Evolutionary conservation across 2,329 filamentous ascomycete genomes (phyloP), one percentile per base, ranked within the genome.

Genomic region (Huntiella omanensis): DNA sequence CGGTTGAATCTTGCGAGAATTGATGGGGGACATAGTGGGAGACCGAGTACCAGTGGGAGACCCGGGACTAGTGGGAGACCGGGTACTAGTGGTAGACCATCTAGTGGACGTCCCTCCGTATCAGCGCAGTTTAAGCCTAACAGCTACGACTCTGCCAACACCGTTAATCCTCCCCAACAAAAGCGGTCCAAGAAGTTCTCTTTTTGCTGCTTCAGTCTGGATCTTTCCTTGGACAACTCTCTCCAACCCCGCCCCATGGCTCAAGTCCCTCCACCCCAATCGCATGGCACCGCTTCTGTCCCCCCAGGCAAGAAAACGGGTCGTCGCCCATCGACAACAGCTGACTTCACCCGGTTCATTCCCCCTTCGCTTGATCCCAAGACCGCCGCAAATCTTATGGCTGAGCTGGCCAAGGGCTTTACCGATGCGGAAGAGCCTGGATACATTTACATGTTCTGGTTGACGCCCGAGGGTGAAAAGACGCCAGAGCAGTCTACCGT

Each of bases 371-470:
- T 84, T 4, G 70, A 78, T 2, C 77, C 83, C 1, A 66, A 80
- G 53, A 81, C 76, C 0, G 69, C 82, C 0, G 80, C 84, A 0
- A 64, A 69, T 4, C 68, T 96, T 3, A 70, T 88, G 50, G 67
- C 79, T 2, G 87, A 96, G 60, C 69, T 96, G 7, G 74, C 68
- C 62, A 58, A 91, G 72, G 66, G 85, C 69, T 58, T 57, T 33
- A 56, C 59, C 1, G 73, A 87, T 40, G 86, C 84, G 0, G 66
- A 74, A 16, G 83, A 92, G 54, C 68, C 80, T 10, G 91, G 91
- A 34, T 98, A 91, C 64, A 96, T 98, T 54, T 98, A 98, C 69
- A 93, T 98, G 61, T 98, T 96, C 69, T 95, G 88, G 86, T 70
- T 95, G 16, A 95, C 85, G 0, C 77, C 85, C 32, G 53, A 54